phyloP scores from a whole-genome alignment of 2,329 filamentous ascomycete genomes.

The Pyrenochaeta sp. region DNA sequence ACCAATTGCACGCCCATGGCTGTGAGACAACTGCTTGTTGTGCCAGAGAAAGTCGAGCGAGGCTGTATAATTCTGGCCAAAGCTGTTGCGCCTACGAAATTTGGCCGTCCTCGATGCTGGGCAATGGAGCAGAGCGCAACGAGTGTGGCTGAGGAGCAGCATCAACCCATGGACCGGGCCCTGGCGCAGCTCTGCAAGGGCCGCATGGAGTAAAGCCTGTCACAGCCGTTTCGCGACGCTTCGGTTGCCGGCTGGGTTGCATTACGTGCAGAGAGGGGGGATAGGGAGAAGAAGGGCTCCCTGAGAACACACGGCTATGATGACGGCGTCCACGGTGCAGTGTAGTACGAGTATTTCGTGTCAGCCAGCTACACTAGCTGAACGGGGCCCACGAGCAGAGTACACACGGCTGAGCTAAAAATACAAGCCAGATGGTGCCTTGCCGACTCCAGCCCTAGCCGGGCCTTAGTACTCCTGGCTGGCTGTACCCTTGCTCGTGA shows the following conservation, averaged over 20 bases:
- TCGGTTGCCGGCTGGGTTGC: neutral
- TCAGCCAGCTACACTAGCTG: no score
- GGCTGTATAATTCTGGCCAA: no score
- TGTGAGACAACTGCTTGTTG: no score
- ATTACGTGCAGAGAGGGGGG: no score
- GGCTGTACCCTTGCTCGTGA: constrained; percentile 3
- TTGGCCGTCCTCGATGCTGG: neutral
- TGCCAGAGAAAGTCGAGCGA: no score
- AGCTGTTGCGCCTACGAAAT: no score
- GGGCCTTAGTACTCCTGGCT: constrained; percentile 4
- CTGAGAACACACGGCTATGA: no score
- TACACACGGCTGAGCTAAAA: constrained; percentile 14
- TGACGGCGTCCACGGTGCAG: no score
- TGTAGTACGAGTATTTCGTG: neutral
- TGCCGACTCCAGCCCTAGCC: constrained; percentile 15
- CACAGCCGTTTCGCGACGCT: neutral
- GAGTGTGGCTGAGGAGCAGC: neutral
- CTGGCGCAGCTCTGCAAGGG: neutral
- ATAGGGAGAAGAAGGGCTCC: no score
- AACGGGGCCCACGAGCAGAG: no score
- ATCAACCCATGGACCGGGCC: neutral
- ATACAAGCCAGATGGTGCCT: constrained; percentile 9
- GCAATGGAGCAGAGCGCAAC: neutral
- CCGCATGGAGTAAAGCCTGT: neutral
- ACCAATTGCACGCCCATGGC: no score